Evolutionary conservation across 2,329 filamentous ascomycete species (phyloP).

Genomic region (Ceratocystis destructans): DNA sequence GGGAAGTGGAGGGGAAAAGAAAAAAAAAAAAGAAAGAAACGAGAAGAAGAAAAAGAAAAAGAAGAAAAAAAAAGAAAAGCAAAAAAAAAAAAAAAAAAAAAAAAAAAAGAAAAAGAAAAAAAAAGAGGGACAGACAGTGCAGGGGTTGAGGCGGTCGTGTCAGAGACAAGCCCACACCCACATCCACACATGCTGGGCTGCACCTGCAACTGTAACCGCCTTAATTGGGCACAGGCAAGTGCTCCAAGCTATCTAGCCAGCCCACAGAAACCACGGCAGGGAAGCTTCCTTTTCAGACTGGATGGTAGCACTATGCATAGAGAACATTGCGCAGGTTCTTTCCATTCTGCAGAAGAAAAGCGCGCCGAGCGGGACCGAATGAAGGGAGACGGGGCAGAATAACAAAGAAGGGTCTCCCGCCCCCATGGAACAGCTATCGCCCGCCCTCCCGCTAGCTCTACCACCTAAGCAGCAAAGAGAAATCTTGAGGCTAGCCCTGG

Average conservation of each 20-base stretch:
- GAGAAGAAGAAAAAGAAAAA: background rate
- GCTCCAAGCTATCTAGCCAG: too few relatives aligned
- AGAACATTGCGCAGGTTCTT: too few relatives aligned
- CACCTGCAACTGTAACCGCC: conserved; percentile 1
- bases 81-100: background rate
- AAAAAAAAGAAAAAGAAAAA: background rate
- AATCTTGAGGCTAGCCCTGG: background rate
- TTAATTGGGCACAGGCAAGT: background rate
- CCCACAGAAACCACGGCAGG: too few relatives aligned
- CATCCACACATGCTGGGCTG: background rate
- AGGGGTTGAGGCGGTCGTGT: background rate
- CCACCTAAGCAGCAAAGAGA: background rate
- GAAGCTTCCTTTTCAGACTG: too few relatives aligned
- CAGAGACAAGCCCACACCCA: conserved; percentile 2
- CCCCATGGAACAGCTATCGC: background rate
- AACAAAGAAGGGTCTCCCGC: background rate
- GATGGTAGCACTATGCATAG: too few relatives aligned
- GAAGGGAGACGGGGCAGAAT: background rate
- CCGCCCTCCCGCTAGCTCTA: background rate
- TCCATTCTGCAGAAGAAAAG: background rate
- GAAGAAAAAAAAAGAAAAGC: background rate
- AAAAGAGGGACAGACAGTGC: background rate
- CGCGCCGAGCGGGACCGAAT: background rate
- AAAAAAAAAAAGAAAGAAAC: too few relatives aligned
- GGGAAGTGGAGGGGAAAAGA: background rate